Percentiles rank a stretch among this genome's conserved stretches.
phyloP scores from a whole-genome alignment of 805 yeast genomes.

The Pichia pseudocactophila region DNA sequence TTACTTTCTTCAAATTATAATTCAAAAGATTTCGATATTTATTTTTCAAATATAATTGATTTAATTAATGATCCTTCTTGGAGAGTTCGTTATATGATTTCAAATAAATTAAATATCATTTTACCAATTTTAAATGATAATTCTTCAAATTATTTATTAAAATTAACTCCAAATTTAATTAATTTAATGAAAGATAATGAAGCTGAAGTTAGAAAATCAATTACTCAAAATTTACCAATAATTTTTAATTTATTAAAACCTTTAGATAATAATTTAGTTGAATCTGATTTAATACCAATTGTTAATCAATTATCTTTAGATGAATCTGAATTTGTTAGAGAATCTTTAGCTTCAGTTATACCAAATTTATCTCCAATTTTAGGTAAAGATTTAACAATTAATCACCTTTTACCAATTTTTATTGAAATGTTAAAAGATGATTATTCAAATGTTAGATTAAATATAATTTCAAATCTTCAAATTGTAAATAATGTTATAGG shows the following conservation, averaged over 20 bases:
- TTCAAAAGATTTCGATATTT: slow-evolving; percentile 49
- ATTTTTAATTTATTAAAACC: slow-evolving; percentile 45
- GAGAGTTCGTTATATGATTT: slow-evolving; percentile 98
- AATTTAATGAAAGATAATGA: slow-evolving; percentile 81
- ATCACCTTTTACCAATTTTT: slow-evolving; percentile 77
- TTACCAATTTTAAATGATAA: slow-evolving; percentile 55
- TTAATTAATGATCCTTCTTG: slow-evolving; percentile 86
- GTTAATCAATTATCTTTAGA: slow-evolving; percentile 81
- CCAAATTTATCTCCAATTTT: slow-evolving; percentile 80
- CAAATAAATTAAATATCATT: slow-evolving; percentile 79
- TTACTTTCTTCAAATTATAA: slow-evolving; percentile 59
- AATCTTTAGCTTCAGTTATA: slow-evolving; percentile 82
- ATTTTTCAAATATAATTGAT: slow-evolving; percentile 56
- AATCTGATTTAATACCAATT: slow-evolving; percentile 70
- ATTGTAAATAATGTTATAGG: slow-evolving; percentile 93
- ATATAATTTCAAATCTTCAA: slow-evolving; percentile 86
- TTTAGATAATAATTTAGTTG: slow-evolving; percentile 39
- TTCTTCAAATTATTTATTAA: slow-evolving; percentile 40
- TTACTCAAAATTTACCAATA: slow-evolving; percentile 83
- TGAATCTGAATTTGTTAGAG: slow-evolving; percentile 87
- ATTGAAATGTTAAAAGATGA: slow-evolving; percentile 93
- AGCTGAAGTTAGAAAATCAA: slow-evolving; percentile 94
- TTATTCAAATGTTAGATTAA: slow-evolving; percentile 90
- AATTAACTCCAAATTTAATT: slow-evolving; percentile 63
- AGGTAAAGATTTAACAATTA: slow-evolving; percentile 77